Evolutionary conservation across 148 eudicot genomes (phyloP), one percentile per base, ranked within the genome.

Genomic region (Tetragonia tetragonoides): DNA sequence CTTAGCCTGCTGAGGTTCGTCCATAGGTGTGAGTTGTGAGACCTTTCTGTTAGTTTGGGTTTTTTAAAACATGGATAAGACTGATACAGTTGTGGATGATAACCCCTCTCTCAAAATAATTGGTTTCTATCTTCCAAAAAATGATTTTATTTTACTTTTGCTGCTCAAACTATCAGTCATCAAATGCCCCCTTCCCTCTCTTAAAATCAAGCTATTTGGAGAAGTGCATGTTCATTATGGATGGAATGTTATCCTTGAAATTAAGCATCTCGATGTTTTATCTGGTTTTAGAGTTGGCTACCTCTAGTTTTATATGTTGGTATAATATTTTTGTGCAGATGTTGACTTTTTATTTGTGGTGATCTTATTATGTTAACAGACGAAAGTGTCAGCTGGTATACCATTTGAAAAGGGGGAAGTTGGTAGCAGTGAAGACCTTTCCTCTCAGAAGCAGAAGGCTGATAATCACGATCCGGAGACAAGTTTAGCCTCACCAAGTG

Each of bases 371-470:
- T 12, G 40, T 65, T 73, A 44, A 51, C 83, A 92, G 97, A 81
- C 72, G 51, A 85, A 83, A 74, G 71, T 67, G 37, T 75, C 75
- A 18, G 60, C 37, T 40, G 72, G 23, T 66, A 73, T 75, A 63
- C 80, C 75, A 78, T 46, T 70, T 68, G 87, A 81, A 72, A 87
- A 83, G 57, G 74, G 47, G 77, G 86, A 78, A 72, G 68, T 53
- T 38, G 78, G 74, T 80, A 83, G 63, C 38, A 72, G 63, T 20
- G 80, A 81, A 73, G 86, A 84, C 49, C 74, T 47, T 49, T 76
- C 82, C 64, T 37, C 80, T 75, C 70, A 78, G 28, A 83, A 85
- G 77, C 70, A 78, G 28, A 83, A 85, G 61, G 81, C 42, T 71
- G 79, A 79, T 74, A 76, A 78, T 47, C 74, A 69, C 47, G 78